These are phyloP conservation scores for Suhomyces pyralidae DNA, from an alignment of 805 yeast genomes.

Conservation along the genomic window DNA sequence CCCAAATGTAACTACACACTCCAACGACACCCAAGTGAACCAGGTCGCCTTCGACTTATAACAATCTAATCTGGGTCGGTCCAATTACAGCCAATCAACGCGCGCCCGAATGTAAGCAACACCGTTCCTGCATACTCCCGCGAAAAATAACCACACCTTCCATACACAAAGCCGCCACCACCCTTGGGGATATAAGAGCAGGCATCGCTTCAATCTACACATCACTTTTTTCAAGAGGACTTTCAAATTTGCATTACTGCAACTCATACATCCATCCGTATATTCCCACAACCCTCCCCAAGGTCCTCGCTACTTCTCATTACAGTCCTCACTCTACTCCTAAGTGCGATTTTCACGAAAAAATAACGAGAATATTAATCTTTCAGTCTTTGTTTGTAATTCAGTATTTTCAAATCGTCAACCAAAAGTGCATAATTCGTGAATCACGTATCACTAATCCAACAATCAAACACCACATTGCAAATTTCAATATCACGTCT, in stretches of 20 bases:
- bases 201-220: not conserved
- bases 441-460: too few relatives aligned
- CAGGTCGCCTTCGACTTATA: too few relatives aligned
- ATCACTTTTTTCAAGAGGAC: not conserved
- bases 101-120: conserved; percentile 1
- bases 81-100: conserved; percentile 2
- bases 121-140: conserved; percentile 1
- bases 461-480: too few relatives aligned
- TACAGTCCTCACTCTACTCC: not conserved
- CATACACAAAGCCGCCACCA: not conserved
- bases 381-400: not conserved
- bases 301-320: too few relatives aligned
- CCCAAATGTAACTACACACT: too few relatives aligned
- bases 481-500: too few relatives aligned
- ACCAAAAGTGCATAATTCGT: too few relatives aligned
- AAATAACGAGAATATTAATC: not conserved
- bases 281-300: too few relatives aligned
- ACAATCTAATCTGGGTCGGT: too few relatives aligned
- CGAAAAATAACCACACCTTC: not conserved
- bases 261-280: too few relatives aligned
- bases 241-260: not conserved
- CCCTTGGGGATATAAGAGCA: not conserved
- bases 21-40: too few relatives aligned
- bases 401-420: not conserved
- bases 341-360: not conserved